Evolutionary conservation across 148 eudicot species (phyloP), one percentile per base, ranked within the genome.

Genomic region (Rhododendron kiyosumense): DNA sequence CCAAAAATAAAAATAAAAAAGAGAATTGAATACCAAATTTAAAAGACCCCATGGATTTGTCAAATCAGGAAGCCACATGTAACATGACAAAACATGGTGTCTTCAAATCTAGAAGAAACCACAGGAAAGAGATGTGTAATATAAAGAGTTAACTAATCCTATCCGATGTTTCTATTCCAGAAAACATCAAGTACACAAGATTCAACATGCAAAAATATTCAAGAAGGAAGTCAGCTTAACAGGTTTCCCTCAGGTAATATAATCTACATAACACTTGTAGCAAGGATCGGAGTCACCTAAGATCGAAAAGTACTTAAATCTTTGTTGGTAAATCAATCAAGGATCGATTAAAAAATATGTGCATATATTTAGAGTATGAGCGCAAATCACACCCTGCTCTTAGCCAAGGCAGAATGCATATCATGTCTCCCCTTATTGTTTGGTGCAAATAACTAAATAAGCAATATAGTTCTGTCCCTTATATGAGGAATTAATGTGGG

Each of bases 121-220:
- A 77, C n/a, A 41, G 49, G 28, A 77, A 77, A 34, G 46, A 76
- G 79, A 41, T 11, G n/a, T 7, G 45, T 20, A 20, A 8, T 38
- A 77, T 41, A 17, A 20, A 41, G 79, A 11, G 79, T 30, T 77
- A 41, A 38, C 48, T 17, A 20, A 77, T 36, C 28, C 12, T 38
- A 77, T 9, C 79, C n/a, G 8, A 76, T 9, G 24, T 36, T 20
- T 76, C 51, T 75, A 3, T 20, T 77, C n/a, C 9, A 41, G 24
- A 74, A 74, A 3, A 34, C 2, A 74, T 74, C 24, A 13, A 77
- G 30, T 3, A 78, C 3, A 17, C 34, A 41, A 7, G 43, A 78
- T 78, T 78, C 81, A 77, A 77, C 0, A 2, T 77, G 80, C 79
- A 77, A 78, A 78, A 18, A 78, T 78, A 26, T 78, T 45, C 81